Conservation (phyloP, 129 eudicot genomes). For the Escallonia herrerae region DNA sequence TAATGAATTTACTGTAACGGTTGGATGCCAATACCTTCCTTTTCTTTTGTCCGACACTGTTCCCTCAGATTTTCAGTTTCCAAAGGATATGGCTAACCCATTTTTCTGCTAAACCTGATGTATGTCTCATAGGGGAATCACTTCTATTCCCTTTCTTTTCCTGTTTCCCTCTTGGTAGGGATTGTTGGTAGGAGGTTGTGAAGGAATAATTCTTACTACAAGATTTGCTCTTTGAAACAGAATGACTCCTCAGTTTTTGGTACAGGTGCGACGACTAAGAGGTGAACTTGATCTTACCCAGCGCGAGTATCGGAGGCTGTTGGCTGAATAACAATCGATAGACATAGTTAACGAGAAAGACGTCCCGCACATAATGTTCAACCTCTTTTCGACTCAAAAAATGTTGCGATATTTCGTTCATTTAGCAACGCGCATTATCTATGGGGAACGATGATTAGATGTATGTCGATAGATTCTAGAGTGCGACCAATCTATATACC, state of each 20-base stretch:
- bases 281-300: slow-evolving; percentile 4
- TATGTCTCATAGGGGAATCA: not conserved
- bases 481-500: too few species aligned
- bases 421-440: too few species aligned
- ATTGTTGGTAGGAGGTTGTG: too few species aligned
- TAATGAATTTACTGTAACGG: not conserved
- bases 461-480: too few species aligned
- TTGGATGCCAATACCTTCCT: not conserved
- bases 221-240: too few species aligned
- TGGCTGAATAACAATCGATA: slow-evolving; percentile 8
- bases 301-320: slow-evolving; percentile 9
- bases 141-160: too few species aligned
- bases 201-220: not conserved
- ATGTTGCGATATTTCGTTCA: too few species aligned
- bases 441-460: too few species aligned
- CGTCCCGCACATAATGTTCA: too few species aligned
- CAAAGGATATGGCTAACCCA: not conserved
- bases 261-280: slow-evolving; percentile 17
- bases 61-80: too few species aligned
- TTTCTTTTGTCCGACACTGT: not conserved
- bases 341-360: not conserved
- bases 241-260: not conserved
- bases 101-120: not conserved
- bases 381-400: too few species aligned
- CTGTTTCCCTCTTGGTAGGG: too few species aligned